Evolutionary conservation across 768 basidiomycete species (phyloP).

Genomic region (Tylopilus balloui): DNA sequence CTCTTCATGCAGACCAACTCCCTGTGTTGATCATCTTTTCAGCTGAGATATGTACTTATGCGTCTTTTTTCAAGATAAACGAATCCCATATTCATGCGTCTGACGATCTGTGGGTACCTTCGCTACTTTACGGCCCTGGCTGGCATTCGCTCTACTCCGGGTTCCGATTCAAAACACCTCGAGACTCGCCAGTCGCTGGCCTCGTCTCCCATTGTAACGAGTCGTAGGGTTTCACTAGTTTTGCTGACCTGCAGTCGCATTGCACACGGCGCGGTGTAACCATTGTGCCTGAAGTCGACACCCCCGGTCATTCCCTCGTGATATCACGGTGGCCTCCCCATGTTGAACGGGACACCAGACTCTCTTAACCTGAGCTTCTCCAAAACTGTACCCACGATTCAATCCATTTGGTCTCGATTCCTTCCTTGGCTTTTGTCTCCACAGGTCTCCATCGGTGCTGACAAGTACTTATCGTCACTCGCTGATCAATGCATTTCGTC

Average conservation of each 20-base stretch:
- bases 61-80: constrained; percentile 44
- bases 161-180: constrained; percentile 39
- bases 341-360: constrained; percentile 33
- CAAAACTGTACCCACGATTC: constrained; percentile 40
- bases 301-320: constrained; percentile 41
- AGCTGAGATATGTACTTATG: constrained; percentile 43
- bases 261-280: constrained; percentile 38
- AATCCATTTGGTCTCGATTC: constrained; percentile 40
- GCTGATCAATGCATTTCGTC: constrained; percentile 41
- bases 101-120: constrained; percentile 41
- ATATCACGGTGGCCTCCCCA: constrained; percentile 45
- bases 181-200: constrained; percentile 30
- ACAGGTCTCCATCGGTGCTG: constrained; percentile 45
- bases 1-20: neutral
- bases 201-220: constrained; percentile 39
- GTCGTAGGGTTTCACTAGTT: constrained; percentile 35
- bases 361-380: constrained; percentile 38
- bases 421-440: constrained; percentile 37
- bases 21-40: neutral
- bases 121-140: constrained; percentile 34
- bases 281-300: constrained; percentile 42
- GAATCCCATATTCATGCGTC: constrained; percentile 42
- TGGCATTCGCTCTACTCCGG: constrained; percentile 41
- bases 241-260: constrained; percentile 33
- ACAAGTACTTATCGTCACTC: constrained; percentile 37